Percentiles rank a stretch among this genome's conserved stretches.
Conservation (phyloP, 2,329 filamentous ascomycete genomes). For the Fusarium anthophilum region DNA sequence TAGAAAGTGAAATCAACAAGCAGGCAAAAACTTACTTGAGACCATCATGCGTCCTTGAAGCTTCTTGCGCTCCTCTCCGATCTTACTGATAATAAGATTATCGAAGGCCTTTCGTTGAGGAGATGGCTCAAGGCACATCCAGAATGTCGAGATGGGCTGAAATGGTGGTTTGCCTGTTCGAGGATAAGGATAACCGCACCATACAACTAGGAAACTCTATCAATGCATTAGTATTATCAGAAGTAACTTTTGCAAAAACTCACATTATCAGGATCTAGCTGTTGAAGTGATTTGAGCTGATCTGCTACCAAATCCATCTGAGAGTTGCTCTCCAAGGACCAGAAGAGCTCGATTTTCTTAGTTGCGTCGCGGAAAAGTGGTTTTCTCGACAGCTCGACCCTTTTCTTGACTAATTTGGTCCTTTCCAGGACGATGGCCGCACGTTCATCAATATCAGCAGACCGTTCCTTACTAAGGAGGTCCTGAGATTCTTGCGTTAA, state of each 20-base stretch:
- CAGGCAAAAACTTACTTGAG: neutral
- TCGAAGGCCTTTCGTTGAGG: neutral
- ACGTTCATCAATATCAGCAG: neutral
- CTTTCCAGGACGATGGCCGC: neutral
- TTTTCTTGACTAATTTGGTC: neutral
- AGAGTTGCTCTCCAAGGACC: slow-evolving; percentile 9
- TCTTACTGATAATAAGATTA: neutral
- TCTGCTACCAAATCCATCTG: neutral
- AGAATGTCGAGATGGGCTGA: neutral
- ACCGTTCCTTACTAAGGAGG: neutral
- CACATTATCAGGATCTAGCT: neutral
- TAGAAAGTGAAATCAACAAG: neutral
- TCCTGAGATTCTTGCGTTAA: neutral
- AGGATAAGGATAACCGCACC: slow-evolving; percentile 7
- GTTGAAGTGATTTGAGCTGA: neutral
- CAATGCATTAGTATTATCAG: neutral
- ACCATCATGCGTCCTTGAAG: neutral
- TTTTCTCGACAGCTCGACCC: neutral
- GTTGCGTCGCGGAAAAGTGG: slow-evolving; percentile 2
- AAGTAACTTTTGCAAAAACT: neutral
- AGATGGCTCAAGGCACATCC: slow-evolving; percentile 3
- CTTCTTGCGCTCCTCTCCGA: neutral
- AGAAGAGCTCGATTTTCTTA: slow-evolving; percentile 2
- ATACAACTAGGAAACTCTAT: slow-evolving; percentile 6
- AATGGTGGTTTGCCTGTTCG: slow-evolving; percentile 1